These are phyloP conservation scores for Penicillium brasilianum DNA, from an alignment of 2,329 filamentous ascomycete species.

Conservation along the genomic window DNA sequence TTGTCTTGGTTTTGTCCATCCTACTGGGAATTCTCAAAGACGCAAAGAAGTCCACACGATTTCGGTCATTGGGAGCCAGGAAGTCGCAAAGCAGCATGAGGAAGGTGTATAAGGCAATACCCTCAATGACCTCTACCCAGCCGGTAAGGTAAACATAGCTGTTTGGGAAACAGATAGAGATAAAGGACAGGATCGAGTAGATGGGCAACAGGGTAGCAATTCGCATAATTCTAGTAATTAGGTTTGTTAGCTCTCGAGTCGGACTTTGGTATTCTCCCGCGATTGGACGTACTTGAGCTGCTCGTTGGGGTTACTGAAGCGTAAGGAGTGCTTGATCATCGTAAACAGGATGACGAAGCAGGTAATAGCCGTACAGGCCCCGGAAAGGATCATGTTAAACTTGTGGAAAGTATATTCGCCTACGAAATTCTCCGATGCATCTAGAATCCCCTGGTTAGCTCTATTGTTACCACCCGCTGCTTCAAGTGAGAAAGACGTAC, in stretches of 20 bases:
- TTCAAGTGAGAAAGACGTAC: conserved; percentile 1
- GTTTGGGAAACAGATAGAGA: conserved; percentile 46
- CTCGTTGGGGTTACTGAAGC: conserved; percentile 49
- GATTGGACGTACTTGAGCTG: conserved; percentile 45
- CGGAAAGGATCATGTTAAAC: conserved; percentile 47
- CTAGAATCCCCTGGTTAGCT: neutral
- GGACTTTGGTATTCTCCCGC: neutral
- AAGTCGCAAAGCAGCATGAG: conserved; percentile 50
- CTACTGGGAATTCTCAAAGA: conserved; percentile 38
- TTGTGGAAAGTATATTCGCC: conserved; percentile 36
- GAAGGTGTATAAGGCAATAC: conserved; percentile 50
- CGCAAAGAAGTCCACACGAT: conserved; percentile 45
- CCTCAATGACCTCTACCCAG: conserved; percentile 48
- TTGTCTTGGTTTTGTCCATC: conserved; percentile 29
- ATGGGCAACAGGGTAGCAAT: conserved; percentile 50
- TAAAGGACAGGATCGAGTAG: conserved; percentile 48
- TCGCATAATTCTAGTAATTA: conserved; percentile 44
- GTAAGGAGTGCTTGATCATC: conserved; percentile 45
- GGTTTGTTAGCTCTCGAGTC: neutral
- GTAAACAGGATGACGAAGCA: conserved; percentile 37
- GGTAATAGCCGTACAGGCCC: conserved; percentile 40
- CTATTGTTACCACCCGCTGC: neutral
- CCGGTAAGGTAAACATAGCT: conserved; percentile 49
- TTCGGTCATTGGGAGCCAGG: conserved; percentile 42
- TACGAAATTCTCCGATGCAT: conserved; percentile 23